These are phyloP conservation scores for Aegilops umbellulata DNA, from an alignment of 176 grass and related monocot genomes.

Conservation along the genomic window DNA sequence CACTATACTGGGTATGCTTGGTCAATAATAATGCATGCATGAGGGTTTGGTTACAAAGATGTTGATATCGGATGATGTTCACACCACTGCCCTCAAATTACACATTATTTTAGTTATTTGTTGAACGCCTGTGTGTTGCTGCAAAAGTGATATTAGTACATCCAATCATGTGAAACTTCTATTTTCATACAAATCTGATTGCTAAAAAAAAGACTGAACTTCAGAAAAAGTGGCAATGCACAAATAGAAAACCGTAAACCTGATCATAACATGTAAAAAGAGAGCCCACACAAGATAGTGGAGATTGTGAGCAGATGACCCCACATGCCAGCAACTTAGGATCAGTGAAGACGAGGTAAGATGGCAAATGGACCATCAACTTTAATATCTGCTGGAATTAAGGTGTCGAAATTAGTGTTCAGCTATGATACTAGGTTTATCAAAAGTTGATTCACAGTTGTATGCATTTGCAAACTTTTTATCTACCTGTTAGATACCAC, in stretches of 20 bases:
- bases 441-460: background rate
- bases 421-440: background rate
- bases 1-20: background rate
- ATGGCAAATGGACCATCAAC: background rate
- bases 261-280: background rate
- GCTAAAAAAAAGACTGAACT: background rate
- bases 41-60: background rate
- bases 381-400: background rate
- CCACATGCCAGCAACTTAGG: background rate
- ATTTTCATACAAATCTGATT: background rate
- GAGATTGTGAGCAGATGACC: background rate
- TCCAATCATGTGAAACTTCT: background rate
- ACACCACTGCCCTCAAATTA: background rate
- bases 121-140: background rate
- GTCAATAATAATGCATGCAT: background rate
- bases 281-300: background rate
- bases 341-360: background rate
- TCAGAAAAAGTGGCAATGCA: background rate
- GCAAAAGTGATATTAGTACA: background rate
- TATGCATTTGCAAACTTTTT: background rate
- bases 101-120: background rate
- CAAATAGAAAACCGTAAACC: background rate
- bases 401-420: background rate
- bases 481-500: background rate
- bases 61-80: background rate